Evolutionary conservation across 306 rosid species (phyloP).

Genomic region (Inga laurina): DNA sequence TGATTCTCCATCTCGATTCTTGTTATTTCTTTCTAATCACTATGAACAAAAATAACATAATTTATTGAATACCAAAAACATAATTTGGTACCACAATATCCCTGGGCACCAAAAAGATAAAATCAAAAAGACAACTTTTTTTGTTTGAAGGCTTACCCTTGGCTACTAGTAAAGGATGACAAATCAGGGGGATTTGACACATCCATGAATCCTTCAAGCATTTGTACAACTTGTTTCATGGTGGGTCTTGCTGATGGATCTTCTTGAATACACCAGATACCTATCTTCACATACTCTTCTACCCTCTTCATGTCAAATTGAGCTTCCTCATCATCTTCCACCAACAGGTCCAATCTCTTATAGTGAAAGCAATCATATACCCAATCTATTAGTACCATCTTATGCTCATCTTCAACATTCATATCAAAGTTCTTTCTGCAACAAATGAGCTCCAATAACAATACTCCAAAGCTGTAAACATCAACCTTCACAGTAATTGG

Average conservation of each 20-base stretch:
- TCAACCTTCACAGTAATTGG: constrained; percentile 25
- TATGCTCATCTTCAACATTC: not conserved
- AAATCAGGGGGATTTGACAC: not conserved
- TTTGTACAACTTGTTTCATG: not conserved
- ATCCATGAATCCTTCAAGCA: constrained; percentile 15
- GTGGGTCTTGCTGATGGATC: constrained; percentile 22
- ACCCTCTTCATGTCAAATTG: constrained; percentile 21
- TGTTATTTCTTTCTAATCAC: too few relatives aligned
- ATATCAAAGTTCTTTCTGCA: constrained; percentile 15
- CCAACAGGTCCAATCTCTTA: not conserved
- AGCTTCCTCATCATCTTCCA: constrained; percentile 17
- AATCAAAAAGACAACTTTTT: too few relatives aligned
- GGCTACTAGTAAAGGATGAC: not conserved
- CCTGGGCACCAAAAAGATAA: too few relatives aligned
- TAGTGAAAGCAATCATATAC: constrained; percentile 17
- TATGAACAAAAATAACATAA: too few relatives aligned
- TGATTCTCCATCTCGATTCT: too few relatives aligned
- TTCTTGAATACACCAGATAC: constrained; percentile 14
- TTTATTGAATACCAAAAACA: too few relatives aligned
- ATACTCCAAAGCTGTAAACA: constrained; percentile 24
- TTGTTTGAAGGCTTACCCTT: not conserved
- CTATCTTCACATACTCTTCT: constrained; percentile 19
- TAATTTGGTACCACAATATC: not conserved
- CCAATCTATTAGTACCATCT: constrained; percentile 9
- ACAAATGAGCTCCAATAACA: constrained; percentile 29